Evolutionary conservation across 2,329 filamentous ascomycete species (phyloP).

Genomic region (Penicillium sp.): DNA sequence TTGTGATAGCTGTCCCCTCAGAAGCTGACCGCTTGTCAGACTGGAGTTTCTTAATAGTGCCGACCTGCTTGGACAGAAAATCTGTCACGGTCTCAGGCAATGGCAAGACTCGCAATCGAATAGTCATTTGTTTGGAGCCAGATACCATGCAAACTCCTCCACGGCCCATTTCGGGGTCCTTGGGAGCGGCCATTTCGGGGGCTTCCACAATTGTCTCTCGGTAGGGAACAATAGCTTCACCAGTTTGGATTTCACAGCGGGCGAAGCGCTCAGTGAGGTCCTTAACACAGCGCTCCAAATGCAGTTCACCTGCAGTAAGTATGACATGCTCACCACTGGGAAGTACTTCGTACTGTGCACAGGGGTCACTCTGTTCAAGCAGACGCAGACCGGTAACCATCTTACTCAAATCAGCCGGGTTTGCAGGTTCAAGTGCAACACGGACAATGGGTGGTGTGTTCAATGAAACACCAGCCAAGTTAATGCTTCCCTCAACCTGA

Average conservation of each 20-base stretch:
- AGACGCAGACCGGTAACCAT: constrained; percentile 89
- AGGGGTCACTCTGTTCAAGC: constrained; percentile 92
- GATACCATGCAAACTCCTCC: constrained; percentile 77
- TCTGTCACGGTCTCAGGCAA: constrained; percentile 78
- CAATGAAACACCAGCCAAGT: constrained; percentile 83
- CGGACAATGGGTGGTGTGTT: constrained; percentile 89
- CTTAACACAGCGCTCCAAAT: constrained; percentile 90
- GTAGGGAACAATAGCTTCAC: constrained; percentile 93
- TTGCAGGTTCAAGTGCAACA: constrained; percentile 90
- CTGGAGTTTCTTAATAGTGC: constrained; percentile 78
- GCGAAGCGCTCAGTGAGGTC: constrained; percentile 93
- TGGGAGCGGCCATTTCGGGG: constrained; percentile 89
- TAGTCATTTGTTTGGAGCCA: constrained; percentile 80
- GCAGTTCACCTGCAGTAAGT: constrained; percentile 88
- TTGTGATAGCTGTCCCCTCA: constrained; percentile 31
- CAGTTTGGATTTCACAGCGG: constrained; percentile 90
- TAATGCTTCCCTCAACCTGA: constrained; percentile 81
- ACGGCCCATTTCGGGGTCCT: constrained; percentile 81
- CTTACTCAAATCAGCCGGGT: constrained; percentile 87
- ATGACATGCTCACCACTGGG: constrained; percentile 94
- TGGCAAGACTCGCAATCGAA: constrained; percentile 77
- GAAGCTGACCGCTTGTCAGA: constrained; percentile 66
- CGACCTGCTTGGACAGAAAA: constrained; percentile 79
- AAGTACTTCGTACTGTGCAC: constrained; percentile 92
- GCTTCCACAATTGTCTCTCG: constrained; percentile 86